A percentile compares a stretch with the other conserved stretches of the same genome.
Conservation (phyloP, 2,329 filamentous ascomycete species). For the Aspergillus oerlinghausenensis region DNA sequence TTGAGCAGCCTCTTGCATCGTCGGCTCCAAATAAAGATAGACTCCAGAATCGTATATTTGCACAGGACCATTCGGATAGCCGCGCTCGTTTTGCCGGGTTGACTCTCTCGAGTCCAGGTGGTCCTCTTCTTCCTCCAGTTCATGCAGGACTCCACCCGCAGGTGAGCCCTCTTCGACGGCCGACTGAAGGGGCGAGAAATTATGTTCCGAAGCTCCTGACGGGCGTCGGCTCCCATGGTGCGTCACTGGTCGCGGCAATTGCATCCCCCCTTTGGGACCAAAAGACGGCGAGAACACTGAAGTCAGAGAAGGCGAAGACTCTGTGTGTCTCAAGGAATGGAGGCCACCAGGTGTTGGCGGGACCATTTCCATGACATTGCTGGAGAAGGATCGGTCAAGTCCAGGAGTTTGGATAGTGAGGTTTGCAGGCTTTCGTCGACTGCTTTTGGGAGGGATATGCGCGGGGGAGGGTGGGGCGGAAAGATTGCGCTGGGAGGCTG, state of each 20-base stretch:
- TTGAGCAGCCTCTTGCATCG: constrained; percentile 52
- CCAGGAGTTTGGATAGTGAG: constrained; percentile 56
- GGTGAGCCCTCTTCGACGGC: constrained; percentile 23
- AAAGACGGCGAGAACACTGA: constrained; percentile 49
- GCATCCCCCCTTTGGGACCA: constrained; percentile 48
- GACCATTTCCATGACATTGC: constrained; percentile 46
- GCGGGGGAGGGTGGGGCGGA: constrained; percentile 55
- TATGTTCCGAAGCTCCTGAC: constrained; percentile 27
- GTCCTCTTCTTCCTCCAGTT: constrained; percentile 50
- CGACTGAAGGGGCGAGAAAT: constrained; percentile 22
- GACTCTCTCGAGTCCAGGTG: constrained; percentile 50
- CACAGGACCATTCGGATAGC: constrained; percentile 61
- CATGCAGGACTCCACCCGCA: constrained; percentile 35
- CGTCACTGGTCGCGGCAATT: constrained; percentile 40
- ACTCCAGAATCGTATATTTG: constrained; percentile 60
- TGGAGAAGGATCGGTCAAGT: constrained; percentile 47
- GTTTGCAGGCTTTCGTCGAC: constrained; percentile 55
- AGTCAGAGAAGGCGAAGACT: constrained; percentile 58
- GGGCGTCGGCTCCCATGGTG: constrained; percentile 26
- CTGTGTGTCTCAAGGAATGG: constrained; percentile 55
- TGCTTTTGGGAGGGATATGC: constrained; percentile 51
- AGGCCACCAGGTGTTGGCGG: constrained; percentile 55
- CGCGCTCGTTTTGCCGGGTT: constrained; percentile 57
- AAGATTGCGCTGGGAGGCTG: constrained; percentile 31
- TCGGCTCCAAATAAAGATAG: constrained; percentile 61